Conservation (phyloP, 306 rosid genomes). For the Lathyrus oleraceus region DNA sequence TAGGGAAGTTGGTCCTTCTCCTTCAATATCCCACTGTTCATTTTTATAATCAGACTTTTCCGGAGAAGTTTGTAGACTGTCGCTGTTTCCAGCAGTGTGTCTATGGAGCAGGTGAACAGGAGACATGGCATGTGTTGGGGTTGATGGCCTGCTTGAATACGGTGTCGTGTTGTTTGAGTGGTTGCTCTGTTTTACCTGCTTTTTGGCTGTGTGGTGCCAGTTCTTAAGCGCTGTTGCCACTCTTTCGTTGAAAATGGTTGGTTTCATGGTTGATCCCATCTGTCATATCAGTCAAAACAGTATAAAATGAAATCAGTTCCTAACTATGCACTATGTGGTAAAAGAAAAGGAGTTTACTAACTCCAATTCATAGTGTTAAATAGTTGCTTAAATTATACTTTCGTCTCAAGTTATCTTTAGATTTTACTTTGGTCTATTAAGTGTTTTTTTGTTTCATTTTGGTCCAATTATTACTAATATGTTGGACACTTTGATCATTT, state of each 20-base stretch:
- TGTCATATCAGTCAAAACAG: slow-evolving; percentile 27
- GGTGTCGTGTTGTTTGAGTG: slow-evolving; percentile 52
- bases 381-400: neutral
- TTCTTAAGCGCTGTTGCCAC: slow-evolving; percentile 61
- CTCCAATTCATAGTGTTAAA: too few relatives aligned
- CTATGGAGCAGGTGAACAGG: slow-evolving; percentile 64
- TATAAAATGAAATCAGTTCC: neutral
- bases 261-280: slow-evolving; percentile 83
- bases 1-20: slow-evolving; percentile 34
- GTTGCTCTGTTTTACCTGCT: slow-evolving; percentile 39
- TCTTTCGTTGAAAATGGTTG: slow-evolving; percentile 58
- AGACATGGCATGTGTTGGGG: slow-evolving; percentile 64
- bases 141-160: slow-evolving; percentile 55
- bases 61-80: slow-evolving; percentile 48
- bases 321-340: neutral
- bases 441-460: too few relatives aligned
- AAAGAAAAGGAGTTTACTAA: too few relatives aligned
- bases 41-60: slow-evolving; percentile 43
- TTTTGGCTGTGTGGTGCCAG: slow-evolving; percentile 63
- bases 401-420: too few relatives aligned
- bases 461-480: too few relatives aligned
- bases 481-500: too few relatives aligned
- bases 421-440: neutral
- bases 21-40: slow-evolving; percentile 47
- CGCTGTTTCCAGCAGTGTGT: slow-evolving; percentile 29